Evolutionary conservation across 2,329 filamentous ascomycete genomes (phyloP), one percentile per base, ranked within the genome.

Genomic region (Penicillium frequentans): DNA sequence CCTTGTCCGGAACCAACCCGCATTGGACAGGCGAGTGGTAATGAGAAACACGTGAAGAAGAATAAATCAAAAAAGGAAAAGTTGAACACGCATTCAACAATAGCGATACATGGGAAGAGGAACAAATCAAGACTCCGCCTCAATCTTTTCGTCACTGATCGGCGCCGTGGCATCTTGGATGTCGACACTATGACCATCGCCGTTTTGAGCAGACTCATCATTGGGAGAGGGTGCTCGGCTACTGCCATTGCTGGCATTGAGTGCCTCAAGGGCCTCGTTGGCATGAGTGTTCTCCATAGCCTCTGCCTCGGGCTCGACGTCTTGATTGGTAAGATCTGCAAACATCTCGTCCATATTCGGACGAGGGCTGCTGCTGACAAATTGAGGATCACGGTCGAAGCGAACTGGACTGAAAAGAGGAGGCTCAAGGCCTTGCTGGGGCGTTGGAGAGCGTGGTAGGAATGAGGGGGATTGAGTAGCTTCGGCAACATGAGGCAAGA

Each of bases 281-380:
- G 77, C 77, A 62, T 80, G 77, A n/a, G 74, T 75, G 27, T 77
- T 77, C 52, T 79, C 75, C 70, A 75, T 72, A 13, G 62, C 69
- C 46, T 71, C 70, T 11, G 63, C 49, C 16, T 74, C 72, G 7
- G 64, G 63, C 9, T 77, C 75, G 10, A 62, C 68, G 57, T 79
- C 76, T 56, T 79, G 74, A 52, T 79, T 77, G 2, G 76, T 79
- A 54, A 80, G 64, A 49, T 79, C 78, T 10, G 75, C 77, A 62
- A 80, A 81, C 21, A 80, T 73, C 56, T 77, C 75, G 57, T 78
- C 77, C 51, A 77, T 61, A 45, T 75, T 68, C 52, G 71, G 70
- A 19, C 74, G 74, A 58, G 75, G 74, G 55, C 71, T 77, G 52
- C 74, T 78, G 50, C 71, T 67, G 19, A 58, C 64, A 27, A 67